Base-by-base conservation (phyloP, 2,329 filamentous ascomycete species). In the Aspergillus sp. region DNA sequence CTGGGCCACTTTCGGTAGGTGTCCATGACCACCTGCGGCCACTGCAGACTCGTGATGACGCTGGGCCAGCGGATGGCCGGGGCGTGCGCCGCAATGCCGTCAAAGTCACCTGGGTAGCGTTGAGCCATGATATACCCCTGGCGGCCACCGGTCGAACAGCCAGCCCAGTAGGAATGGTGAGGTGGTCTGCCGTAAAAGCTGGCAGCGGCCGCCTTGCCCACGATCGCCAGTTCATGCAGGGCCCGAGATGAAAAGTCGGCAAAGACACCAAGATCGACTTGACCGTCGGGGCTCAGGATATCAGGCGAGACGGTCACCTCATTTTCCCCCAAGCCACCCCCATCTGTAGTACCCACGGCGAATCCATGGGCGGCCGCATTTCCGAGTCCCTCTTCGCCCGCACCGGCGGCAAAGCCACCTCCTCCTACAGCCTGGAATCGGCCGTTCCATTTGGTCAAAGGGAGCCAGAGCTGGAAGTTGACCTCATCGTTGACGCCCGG, bases 331-430 rank as follows among this genome's bases (percentile, higher is more conserved):
- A 51, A 7, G 23, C 48, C 48, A 3, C 48, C 48, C 17, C 48
- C 50, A 38, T 52, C 50, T n/a, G 50, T 52, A 8, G 50, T 52
- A 15, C 25, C 50, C 31, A 38, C 15, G 28, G 50, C 50, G 50
- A 34, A 52, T 7, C 50, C 50, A 23, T 38, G 25, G 17, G 25
- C 25, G 17, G 28, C 28, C 7, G 50, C 50, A 38, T 38, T 38
- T 8, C 25, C 50, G 7, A 52, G 9, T 23, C 50, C 50, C 13
- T 28, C 50, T 17, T 52, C 8, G 13, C 15, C 25, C 50, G 15
- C 11, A 0, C 50, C 50, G 2, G 28, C 28, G 19, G 25, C 50
- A 31, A 6, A 52, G 4, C 50, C 50, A 7, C 50, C 17, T 13
- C 50, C 50, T 38, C 17, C 50, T 6, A 22, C 3, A n/a, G 50